Base-by-base conservation (phyloP, 768 basidiomycete genomes). In the Boletus subcaerulescens region DNA sequence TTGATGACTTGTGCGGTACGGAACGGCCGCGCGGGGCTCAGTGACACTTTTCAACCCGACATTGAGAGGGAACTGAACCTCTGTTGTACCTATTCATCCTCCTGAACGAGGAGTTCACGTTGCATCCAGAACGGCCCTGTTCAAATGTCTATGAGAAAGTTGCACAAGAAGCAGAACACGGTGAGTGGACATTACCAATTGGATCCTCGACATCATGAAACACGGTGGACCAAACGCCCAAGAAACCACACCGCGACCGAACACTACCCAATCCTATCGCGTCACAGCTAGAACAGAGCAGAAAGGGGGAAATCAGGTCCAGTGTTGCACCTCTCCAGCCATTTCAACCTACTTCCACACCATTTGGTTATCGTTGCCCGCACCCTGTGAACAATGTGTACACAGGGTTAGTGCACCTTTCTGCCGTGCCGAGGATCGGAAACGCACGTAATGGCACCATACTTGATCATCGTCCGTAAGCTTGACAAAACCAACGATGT, bases 381-480 rank as follows among this genome's bases (percentile, higher is more conserved):
- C 82, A 24, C 71, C 67, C 79, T 84, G 53, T 29, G 29, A 50
- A 18, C 55, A 14, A 50, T 41, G 24, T 6, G 48, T 50, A 47
- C 40, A 35, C 50, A 26, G 49, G 48, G 15, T 6, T 3, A 24
- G 15, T 2, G 35, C 40, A 26, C 13, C 39, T 15, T 38, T 13
- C 13, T 29, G 10, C 20, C 20, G 11, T 18, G 26, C 1, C 26
- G 52, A 36, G 71, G 4, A n/a, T 17, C 9, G 3, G 1, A 14
- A 32, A 53, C 85, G 62, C 65, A 87, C 87, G 66, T 83, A 85
- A 67, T 81, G 79, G 84, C 84, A 85, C 49, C 80, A 77, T 10
- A 87, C 68, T 44, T 84, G 76, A 48, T 78, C 71, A 51, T 89
- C 85, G 0, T 76, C 72, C 0, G 82, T 82, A 66, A 88, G 74